Percentiles rank a stretch among this genome's conserved stretches.
Evolutionary conservation across 139 green algal species (phyloP).

Genomic region (Parachlorella kessleri): DNA sequence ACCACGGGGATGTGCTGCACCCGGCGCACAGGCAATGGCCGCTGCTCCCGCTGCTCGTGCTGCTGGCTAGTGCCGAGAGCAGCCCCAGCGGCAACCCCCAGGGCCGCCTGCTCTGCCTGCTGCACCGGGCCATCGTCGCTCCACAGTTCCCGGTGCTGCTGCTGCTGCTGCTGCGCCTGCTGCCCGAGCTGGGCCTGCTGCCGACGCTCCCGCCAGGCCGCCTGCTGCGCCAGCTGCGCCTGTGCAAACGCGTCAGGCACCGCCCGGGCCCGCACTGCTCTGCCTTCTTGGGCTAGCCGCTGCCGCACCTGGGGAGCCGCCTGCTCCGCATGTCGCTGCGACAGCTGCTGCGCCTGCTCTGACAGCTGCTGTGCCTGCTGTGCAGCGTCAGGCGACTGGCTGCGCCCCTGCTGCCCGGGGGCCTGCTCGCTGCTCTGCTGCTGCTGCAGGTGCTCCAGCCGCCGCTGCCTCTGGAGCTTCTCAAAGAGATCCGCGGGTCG

Average conservation of each 20-base stretch:
- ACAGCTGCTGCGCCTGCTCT: not conserved
- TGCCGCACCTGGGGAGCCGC: not conserved
- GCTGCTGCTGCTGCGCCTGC: not conserved
- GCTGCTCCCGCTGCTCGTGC: too few relatives aligned
- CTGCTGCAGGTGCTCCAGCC: too few relatives aligned
- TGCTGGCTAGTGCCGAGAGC: not conserved
- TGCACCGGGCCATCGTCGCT: not conserved
- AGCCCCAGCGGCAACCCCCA: not conserved
- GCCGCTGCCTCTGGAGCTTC: too few relatives aligned
- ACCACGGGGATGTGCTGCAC: constrained; percentile 14
- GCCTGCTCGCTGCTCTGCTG: too few relatives aligned
- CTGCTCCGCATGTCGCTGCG: not conserved
- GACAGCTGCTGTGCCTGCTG: not conserved
- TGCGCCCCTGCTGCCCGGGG: too few relatives aligned
- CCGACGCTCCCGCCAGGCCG: not conserved
- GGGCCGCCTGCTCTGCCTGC: not conserved
- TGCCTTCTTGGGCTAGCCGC: not conserved
- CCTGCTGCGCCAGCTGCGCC: not conserved
- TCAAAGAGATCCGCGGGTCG: too few relatives aligned
- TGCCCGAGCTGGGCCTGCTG: not conserved
- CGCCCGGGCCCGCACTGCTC: too few relatives aligned
- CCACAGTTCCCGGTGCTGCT: not conserved
- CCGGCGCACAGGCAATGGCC: too few relatives aligned
- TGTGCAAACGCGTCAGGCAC: not conserved
- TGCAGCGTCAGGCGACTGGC: too few relatives aligned